Base-by-base conservation (phyloP, 116 monocot genomes). In the Posidonia oceanica region DNA sequence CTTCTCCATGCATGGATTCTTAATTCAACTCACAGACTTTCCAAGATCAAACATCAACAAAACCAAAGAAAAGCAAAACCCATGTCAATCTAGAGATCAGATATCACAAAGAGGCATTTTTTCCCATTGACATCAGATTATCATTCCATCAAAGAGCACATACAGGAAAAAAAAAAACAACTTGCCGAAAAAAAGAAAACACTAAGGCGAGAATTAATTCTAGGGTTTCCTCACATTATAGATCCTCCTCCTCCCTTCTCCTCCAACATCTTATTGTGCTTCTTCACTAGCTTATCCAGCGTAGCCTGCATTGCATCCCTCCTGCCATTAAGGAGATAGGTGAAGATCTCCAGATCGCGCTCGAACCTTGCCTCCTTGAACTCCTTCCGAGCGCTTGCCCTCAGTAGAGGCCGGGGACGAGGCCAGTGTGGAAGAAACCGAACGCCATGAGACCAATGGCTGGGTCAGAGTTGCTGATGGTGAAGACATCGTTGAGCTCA, bases 401-500 rank as follows among this genome's bases (percentile, higher is more conserved):
- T 78, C 86, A 96, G 78, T 91, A 91, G 75, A 96, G 91, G 69
- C 89, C 87, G 23, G 91, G 87, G 67, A 96, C 7, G 77, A 96
- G 67, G 56, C 96, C 96, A 21, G 77, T 73, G 80, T 96, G 54
- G 83, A 91, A 83, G 80, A 91, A 91, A 53, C 91, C 96, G 76
- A 72, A 96, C 55, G 86, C n/a, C n/a, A n/a, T n/a, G n/a, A n/a
- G n/a, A n/a, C n/a, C n/a, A n/a, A n/a, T n/a, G n/a, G n/a, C n/a
- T 56, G 96, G 96, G 38, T 78, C 76, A 66, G 91, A 88, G 82
- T 96, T 96, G 77, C 77, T 66, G 54, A 96, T 85, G 72, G 91
- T 89, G 76, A 96, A 96, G n/a, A 96, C 81, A 71, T 91, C 96
- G 83, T 96, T 96, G 52, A 96, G 86, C 80, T 96, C 96, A 78